Evolutionary conservation across 768 basidiomycete species (phyloP), one percentile per base, ranked within the genome.

Genomic region (Naganishia antarctica): DNA sequence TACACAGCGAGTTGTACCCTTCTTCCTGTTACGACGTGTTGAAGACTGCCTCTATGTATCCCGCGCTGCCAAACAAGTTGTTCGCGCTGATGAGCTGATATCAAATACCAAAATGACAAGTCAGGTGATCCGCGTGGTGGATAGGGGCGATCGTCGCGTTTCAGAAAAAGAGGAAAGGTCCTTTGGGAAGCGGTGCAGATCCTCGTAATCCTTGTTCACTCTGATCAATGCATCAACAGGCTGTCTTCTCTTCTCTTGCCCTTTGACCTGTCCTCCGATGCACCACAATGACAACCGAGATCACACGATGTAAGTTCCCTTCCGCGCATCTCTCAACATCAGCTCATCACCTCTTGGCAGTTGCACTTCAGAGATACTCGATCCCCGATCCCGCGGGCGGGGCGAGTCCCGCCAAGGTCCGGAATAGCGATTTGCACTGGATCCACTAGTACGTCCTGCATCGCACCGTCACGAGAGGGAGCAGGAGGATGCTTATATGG

Each of bases 101-200:
- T 57, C 53, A 37, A 57, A 57, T 57, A 57, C 53, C 53, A 57
- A 57, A 57, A 57, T 31, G 28, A 51, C 50, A 57, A 40, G 53
- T 40, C 1, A 37, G n/a, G 43, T 41, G 3, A 26, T 6, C 1
- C 32, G 50, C 50, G 16, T 51, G 18, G 6, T 16, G 15, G 28
- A 25, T n/a, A n/a, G n/a, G n/a, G n/a, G n/a, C n/a, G n/a, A n/a
- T n/a, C n/a, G n/a, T n/a, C n/a, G n/a, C n/a, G n/a, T n/a, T n/a
- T n/a, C n/a, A n/a, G n/a, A n/a, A n/a, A n/a, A n/a, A n/a, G n/a
- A n/a, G n/a, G n/a, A n/a, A n/a, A n/a, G n/a, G n/a, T n/a, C n/a
- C n/a, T n/a, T n/a, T n/a, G n/a, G n/a, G n/a, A n/a, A n/a, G 23
- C 45, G 37, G 37, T 40, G 16, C 37, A 40, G 37, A 40, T 16